Conservation (phyloP, 352 stramenopile species). For the Pythium plurisporium region DNA sequence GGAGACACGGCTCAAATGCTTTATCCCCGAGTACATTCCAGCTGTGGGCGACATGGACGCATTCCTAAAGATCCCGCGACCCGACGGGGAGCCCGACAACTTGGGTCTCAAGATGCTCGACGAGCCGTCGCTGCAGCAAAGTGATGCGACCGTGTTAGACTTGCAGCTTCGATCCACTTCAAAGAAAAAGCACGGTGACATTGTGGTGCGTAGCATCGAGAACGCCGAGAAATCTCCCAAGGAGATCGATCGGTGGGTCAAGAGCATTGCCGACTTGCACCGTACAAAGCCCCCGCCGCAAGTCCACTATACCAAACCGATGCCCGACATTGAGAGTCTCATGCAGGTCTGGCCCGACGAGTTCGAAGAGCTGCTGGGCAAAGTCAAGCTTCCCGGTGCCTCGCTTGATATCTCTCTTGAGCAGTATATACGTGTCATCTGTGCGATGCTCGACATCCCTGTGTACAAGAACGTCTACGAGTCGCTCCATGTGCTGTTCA, state of each 20-base stretch:
- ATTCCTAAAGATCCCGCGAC: slow-evolving; percentile 95
- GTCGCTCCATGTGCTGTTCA: slow-evolving; percentile 94
- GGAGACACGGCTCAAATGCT: slow-evolving; percentile 94
- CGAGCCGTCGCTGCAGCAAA: slow-evolving; percentile 90
- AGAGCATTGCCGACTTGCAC: slow-evolving; percentile 93
- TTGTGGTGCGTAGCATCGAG: slow-evolving; percentile 92
- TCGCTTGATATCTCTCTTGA: slow-evolving; percentile 91
- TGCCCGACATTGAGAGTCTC: slow-evolving; percentile 94
- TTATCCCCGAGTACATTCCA: slow-evolving; percentile 96
- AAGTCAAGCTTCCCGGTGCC: slow-evolving; percentile 63
- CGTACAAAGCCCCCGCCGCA: slow-evolving; percentile 89
- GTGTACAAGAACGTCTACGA: slow-evolving; percentile 94
- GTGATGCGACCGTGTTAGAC: slow-evolving; percentile 93
- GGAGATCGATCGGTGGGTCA: slow-evolving; percentile 95
- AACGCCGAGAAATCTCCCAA: slow-evolving; percentile 90
- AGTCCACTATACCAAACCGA: slow-evolving; percentile 91
- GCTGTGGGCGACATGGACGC: slow-evolving; percentile 95
- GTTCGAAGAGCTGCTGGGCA: slow-evolving; percentile 76
- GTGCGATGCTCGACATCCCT: slow-evolving; percentile 93
- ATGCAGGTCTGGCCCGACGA: slow-evolving; percentile 92
- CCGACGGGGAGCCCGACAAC: slow-evolving; percentile 85
- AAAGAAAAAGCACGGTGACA: slow-evolving; percentile 93
- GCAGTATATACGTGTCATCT: slow-evolving; percentile 92
- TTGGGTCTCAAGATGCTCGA: slow-evolving; percentile 93
- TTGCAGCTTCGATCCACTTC: slow-evolving; percentile 92